Evolutionary conservation across 768 basidiomycete genomes (phyloP), one percentile per base, ranked within the genome.

Genomic region (Leucosporidium creatinivorum): DNA sequence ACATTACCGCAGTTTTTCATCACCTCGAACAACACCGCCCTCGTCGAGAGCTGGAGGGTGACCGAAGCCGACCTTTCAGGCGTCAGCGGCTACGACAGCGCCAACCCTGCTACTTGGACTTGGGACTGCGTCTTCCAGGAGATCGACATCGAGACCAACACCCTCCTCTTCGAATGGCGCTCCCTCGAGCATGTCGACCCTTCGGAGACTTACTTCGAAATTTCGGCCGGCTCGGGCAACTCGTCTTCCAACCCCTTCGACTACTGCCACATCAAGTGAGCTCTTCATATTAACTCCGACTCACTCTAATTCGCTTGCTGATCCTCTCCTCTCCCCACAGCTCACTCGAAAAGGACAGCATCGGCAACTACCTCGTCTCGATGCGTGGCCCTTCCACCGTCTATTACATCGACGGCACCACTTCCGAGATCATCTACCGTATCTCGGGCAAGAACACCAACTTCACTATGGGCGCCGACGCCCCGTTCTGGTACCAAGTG

Each of bases 281-380:
- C 21, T 23, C 7, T 8, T n/a, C 50, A 1, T 9, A 3, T 18
- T 6, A 6, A 7, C 18, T 7, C 17, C 17, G 49, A 7, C 4
- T 7, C 18, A 6, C 5, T 50, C 49, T n/a, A 4, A 6, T 6
- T 50, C 25, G 18, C 21, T 8, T 23, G n/a, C 50, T 51, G 50
- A 51, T 23, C 50, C 50, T 4, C 21, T 26, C 8, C 4, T 23
- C 50, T 3, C 25, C 21, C 9, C 26, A 30, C 26, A 25, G 54
- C 67, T 67, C 73, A n/a, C 50, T 74, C 30, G 74, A 75, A 7
- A 75, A 76, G 62, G 70, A 73, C 50, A 36, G 30, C 17, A 36
- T 52, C 10, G 74, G 71, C n/a, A 74, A 75, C 63, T 77, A 74
- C 67, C 70, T 77, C 25, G 58, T 75, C 68, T 75, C 74, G 4